A percentile compares a stretch with the other conserved stretches of the same genome.
These are phyloP conservation scores for Pogostemon cablin DNA, from an alignment of 257 asterid genomes.

Conservation along the genomic window DNA sequence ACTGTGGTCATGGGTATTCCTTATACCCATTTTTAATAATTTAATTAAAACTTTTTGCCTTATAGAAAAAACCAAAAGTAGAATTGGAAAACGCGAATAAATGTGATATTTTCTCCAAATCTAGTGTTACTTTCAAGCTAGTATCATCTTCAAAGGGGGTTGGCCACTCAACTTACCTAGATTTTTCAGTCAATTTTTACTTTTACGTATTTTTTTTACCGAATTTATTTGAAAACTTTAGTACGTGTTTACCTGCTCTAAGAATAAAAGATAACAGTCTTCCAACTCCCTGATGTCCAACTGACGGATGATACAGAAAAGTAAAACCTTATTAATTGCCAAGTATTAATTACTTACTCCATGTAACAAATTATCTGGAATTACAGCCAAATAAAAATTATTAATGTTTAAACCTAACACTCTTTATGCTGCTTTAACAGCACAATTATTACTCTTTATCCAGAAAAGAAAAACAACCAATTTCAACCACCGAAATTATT, in stretches of 20 bases:
- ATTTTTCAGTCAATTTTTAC: conserved; percentile 25
- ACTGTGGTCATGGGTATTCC: too few relatives aligned
- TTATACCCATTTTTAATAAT: too few relatives aligned
- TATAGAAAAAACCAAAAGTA: too few relatives aligned
- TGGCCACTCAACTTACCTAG: conserved; percentile 7
- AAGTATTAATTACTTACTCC: not conserved
- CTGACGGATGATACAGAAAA: too few relatives aligned
- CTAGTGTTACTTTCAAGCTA: not conserved
- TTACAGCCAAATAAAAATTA: not conserved
- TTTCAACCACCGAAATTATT: not conserved
- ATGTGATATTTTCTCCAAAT: too few relatives aligned
- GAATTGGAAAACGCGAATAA: too few relatives aligned
- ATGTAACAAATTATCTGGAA: not conserved
- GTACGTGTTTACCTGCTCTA: conserved; percentile 34
- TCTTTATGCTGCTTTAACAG: not conserved
- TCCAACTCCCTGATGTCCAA: too few relatives aligned
- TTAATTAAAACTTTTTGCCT: too few relatives aligned
- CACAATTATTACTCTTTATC: not conserved
- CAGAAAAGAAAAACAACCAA: not conserved
- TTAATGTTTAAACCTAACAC: conserved; percentile 10
- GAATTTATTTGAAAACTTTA: conserved; percentile 12
- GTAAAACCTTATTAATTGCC: too few relatives aligned
- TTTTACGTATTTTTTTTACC: conserved; percentile 15
- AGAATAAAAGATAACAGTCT: not conserved
- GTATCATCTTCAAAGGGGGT: not conserved